A percentile compares a stretch with the other conserved stretches of the same genome.
phyloP scores from a whole-genome alignment of 2,329 filamentous ascomycete genomes.

The Chrysoporthe austroafricana region DNA sequence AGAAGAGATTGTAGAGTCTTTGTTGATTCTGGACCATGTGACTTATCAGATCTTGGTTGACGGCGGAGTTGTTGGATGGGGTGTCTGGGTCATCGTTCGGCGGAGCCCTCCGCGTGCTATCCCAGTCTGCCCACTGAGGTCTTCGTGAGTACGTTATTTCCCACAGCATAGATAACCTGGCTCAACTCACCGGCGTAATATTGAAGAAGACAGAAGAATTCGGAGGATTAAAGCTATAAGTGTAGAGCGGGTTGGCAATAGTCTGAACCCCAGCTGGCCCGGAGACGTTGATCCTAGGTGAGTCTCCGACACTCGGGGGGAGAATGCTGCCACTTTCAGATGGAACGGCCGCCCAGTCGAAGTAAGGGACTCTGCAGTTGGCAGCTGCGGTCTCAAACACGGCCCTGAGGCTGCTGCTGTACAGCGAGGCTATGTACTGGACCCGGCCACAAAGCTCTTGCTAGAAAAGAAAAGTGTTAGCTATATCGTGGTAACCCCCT shows the following conservation, averaged over 20 bases:
- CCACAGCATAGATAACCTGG: background rate
- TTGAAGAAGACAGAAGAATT: constrained; percentile 61
- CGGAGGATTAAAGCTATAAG: constrained; percentile 64
- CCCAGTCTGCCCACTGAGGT: constrained; percentile 60
- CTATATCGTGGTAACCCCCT: too few relatives aligned
- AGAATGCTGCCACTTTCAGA: constrained; percentile 49
- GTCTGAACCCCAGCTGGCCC: constrained; percentile 59
- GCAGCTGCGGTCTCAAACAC: constrained; percentile 56
- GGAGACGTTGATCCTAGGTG: constrained; percentile 49
- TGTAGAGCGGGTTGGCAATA: constrained; percentile 66
- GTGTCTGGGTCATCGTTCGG: constrained; percentile 45
- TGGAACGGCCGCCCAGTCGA: constrained; percentile 60
- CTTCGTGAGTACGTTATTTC: constrained; percentile 16
- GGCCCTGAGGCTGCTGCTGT: constrained; percentile 49
- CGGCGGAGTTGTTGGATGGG: constrained; percentile 61
- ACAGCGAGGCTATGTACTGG: constrained; percentile 51
- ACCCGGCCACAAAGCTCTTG: constrained; percentile 44
- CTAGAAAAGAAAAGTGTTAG: constrained; percentile 31
- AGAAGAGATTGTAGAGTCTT: constrained; percentile 69
- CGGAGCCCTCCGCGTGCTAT: constrained; percentile 63
- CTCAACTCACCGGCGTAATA: constrained; percentile 55
- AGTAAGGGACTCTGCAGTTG: constrained; percentile 61
- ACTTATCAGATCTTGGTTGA: constrained; percentile 56
- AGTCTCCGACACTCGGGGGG: constrained; percentile 51
- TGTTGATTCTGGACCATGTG: constrained; percentile 60